Evolutionary conservation across 306 rosid species (phyloP), one percentile per base, ranked within the genome.

Genomic region (Rosa persica): DNA sequence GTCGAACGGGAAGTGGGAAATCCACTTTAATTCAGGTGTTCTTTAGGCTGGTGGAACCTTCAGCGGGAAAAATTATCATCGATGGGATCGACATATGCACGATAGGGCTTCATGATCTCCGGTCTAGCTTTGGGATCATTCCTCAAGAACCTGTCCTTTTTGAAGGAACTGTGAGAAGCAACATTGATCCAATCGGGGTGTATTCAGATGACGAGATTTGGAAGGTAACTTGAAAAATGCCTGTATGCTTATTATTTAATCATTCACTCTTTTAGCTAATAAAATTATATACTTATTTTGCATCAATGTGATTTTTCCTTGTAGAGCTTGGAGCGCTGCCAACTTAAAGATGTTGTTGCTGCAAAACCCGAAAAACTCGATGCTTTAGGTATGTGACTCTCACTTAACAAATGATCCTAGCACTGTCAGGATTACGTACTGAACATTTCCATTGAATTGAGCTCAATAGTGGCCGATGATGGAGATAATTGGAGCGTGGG

Each of bases 401-500:
- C 69, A 66, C 46, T 19, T 12, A 38, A 54, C 19, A 15, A 30
- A 42, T 25, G 43, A 58, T 7, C 16, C 51, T 25, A 44, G 15
- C 23, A 74, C 3, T 58, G 39, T 25, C 23, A 17, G 19, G 36
- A 25, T 57, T 40, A 40, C n/a, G 54, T 42, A 8, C 78, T 74
- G 38, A 74, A 52, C 67, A 57, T n/a, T 74, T 30, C 30, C 65
- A 40, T 76, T 12, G 25, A 7, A 13, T 48, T 81, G 6, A 71
- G 46, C 36, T 52, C 43, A 13, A 3, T 51, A 95, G 99, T 93
- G 87, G 93, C 85, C 67, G 94, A 93, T 72, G 82, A 83, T 65
- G 99, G 99, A 79, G 99, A 91, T 76, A 95, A 95, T 76, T 95
- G 99, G 99, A 95, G 99, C 55, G 99, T 95, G 78, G 99, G 99